Base-by-base conservation (phyloP, 371 early-diverging fungal genomes). In the Mortierella sp. region DNA sequence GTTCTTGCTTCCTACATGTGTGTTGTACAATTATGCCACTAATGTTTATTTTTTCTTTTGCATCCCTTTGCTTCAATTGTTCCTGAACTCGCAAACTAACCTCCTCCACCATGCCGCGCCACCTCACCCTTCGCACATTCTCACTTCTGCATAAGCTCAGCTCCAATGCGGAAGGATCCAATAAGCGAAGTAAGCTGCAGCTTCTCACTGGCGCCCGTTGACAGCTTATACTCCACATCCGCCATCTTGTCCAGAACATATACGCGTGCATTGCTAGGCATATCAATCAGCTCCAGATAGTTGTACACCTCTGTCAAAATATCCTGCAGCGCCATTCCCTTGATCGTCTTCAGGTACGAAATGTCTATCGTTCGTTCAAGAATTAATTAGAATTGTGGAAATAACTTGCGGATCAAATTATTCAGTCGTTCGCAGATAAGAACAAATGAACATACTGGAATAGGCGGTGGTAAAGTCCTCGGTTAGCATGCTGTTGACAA, bases 281-380 rank as follows among this genome's bases (percentile, higher is more conserved):
- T 89, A 5, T 96, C 95, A 34, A 96, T 90, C 11, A 76, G 76
- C 21, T 90, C 83, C 9, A 96, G 81, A 53, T 90, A 91, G 26
- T 90, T 89, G 74, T 93, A 92, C 2, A 98, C 87, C 75, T 96
- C 96, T 0, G 92, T 91, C 53, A 98, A 87, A 64, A 99, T 96
- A 80, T 98, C 99, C 71, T 93, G 92, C 43, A 99, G 87, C 6
- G 98, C 98, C 59, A 97, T 88, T 0, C 99, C 98, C 72, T 94
- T 93, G 69, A 96, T 95, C 31, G 88, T 89, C 81, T 96, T 95
- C 53, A 98, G 80, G n/a, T 90, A 89, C 3, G 89, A 90, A 53
- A 98, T 95, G 51, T 92, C 95, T 95, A 31, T 34, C 3, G 28
- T 34, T 34, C 6, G 34, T 61, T 10, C 53, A 53, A 40, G 24